Evolutionary conservation across 805 yeast genomes (phyloP), one percentile per base, ranked within the genome.

Genomic region (Phaffomyces thermotolerans): DNA sequence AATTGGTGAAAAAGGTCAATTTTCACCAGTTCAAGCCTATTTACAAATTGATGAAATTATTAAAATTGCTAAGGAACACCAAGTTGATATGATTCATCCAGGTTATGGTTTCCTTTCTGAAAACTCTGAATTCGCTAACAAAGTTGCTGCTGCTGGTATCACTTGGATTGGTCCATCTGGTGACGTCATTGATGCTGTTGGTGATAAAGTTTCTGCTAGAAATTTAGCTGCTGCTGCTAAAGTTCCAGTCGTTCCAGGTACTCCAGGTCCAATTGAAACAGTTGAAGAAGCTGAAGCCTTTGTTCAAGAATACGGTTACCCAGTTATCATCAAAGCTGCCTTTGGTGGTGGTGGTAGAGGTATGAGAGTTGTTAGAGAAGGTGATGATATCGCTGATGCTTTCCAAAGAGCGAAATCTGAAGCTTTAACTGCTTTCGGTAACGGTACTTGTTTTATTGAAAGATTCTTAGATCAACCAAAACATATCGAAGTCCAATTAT

Each of bases 331-430:
- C 69, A 91, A 91, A 69, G 99, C 99, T 38, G 99, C 99, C 33
- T 93, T 85, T 61, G 99, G 99, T 65, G 99, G 99, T 70, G 99
- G 99, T 75, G 99, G 99, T 62, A 81, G 98, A 70, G 99, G 99
- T 77, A 93, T 91, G 98, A 82, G 99, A 71, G 99, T 91, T 41
- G 99, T 91, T 37, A 76, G 95, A 60, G 96, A 91, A 67, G 97
- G 96, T 57, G 99, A 93, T 56, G 87, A 82, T 64, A 78, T 91
- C 47, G 82, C 63, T 37, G 97, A 91, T 63, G 97, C 98, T 32
- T 91, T 93, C 71, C 69, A 74, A 58, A 83, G 99, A 68, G 98
- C 98, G 31, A 79, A 84, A 27, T 84, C 95, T 37, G 99, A 91
- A 72, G 98, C 98, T 48, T 75, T 79, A 58, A 78, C 96, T 34